Base-by-base conservation (phyloP, 257 asterid species). In the Lantana camara region DNA sequence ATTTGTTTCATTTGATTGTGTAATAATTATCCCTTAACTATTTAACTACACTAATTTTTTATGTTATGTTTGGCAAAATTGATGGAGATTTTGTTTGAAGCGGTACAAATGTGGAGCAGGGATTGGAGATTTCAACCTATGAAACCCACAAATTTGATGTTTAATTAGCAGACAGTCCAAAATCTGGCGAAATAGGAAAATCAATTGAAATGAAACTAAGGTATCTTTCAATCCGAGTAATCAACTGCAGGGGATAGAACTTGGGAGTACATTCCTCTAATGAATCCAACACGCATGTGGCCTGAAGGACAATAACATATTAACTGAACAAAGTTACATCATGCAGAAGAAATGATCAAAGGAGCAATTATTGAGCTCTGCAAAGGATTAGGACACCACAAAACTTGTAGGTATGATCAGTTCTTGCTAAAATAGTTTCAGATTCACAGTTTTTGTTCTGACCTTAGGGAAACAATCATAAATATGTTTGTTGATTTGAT, bases 361-460 rank as follows among this genome's bases (percentile, higher is more conserved):
- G 93, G 95, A 38, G 98, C 97, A 7, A 85, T 89, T 51, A 41
- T 92, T 60, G 98, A 92, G 77, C 92, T 92, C 48, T 92, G 87
- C 72, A 92, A 80, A 71, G 98, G 98, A 67, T 64, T 92, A 78
- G 90, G 85, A 34, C 87, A 85, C 76, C 96, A 89, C 29, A 79
- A 87, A 79, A 87, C 89, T 51, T 92, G 89, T 66, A 79, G 98
- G 98, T 92, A 76, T 19, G 4, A 19, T 46, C 59, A 57, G 2
- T 4, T 38, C 11, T 42, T n/a, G 21, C 9, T n/a, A 10, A n/a
- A 44, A 9, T n/a, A 14, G 9, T 4, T 9, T 29, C 15, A 8
- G 29, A 41, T 4, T 42, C 7, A 12, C 19, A 4, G 13, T 17
- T 55, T 19, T 64, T n/a, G n/a, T n/a, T 17, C 3, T 41, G 24